Conservation (phyloP, 345 rosid species). For the Barbarea vulgaris region DNA sequence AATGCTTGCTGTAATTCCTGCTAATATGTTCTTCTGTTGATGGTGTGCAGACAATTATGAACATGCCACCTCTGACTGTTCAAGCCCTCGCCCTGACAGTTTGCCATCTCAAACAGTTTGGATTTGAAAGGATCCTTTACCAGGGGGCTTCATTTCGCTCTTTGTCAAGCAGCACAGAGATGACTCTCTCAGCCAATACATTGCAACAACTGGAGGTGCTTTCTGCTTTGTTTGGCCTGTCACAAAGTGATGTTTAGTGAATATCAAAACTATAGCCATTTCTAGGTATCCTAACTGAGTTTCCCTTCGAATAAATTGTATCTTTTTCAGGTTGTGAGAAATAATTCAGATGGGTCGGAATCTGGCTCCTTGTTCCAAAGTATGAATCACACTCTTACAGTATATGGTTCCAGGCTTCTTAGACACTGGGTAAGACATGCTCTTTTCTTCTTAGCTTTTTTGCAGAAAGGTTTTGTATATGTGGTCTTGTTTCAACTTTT, state of each 20-base stretch:
- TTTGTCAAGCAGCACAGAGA: conserved; percentile 67
- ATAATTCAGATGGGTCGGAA: conserved; percentile 76
- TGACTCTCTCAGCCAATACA: conserved; percentile 85
- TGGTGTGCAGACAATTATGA: conserved; percentile 60
- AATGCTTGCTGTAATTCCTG: conserved; percentile 8
- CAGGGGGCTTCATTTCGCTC: conserved; percentile 75
- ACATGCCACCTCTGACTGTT: conserved; percentile 86
- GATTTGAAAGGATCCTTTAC: conserved; percentile 77
- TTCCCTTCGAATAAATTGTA: conserved; percentile 14
- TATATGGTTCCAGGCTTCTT: conserved; percentile 86
- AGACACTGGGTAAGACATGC: conserved; percentile 78
- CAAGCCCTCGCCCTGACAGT: conserved; percentile 76
- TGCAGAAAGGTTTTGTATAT: conserved; percentile 4
- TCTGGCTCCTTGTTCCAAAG: conserved; percentile 75
- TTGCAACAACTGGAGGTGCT: conserved; percentile 92
- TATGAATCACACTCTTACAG: conserved; percentile 81
- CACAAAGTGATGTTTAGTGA: conserved; percentile 9
- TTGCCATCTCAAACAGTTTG: conserved; percentile 85
- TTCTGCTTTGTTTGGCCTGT: background rate
- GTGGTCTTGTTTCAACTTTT: conserved; percentile 16
- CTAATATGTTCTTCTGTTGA: conserved; percentile 21
- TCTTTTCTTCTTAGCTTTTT: conserved; percentile 6
- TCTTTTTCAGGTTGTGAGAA: conserved; percentile 67
- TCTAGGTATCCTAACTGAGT: background rate
- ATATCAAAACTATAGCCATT: background rate